A percentile compares a stretch with the other conserved stretches of the same genome.
phyloP scores from a whole-genome alignment of 768 basidiomycete species.

The Boletus speciosus region DNA sequence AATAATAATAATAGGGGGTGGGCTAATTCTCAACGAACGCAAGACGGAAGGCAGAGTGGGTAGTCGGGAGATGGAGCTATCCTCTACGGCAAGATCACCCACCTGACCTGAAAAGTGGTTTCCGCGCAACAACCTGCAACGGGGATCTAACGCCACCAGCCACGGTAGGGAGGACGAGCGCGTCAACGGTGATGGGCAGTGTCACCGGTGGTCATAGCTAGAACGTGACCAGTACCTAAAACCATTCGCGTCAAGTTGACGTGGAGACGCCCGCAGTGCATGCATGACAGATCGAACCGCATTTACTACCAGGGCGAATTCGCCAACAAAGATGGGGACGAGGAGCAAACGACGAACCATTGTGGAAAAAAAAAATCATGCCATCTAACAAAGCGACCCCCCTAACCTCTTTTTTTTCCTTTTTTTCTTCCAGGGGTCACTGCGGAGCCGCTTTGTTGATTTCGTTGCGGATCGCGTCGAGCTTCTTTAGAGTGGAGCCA shows the following conservation, averaged over 20 bases:
- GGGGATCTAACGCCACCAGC: too few species aligned
- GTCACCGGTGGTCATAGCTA: not conserved
- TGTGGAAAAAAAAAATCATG: too few species aligned
- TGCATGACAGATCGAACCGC: not conserved
- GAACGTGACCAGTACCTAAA: not conserved
- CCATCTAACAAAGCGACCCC: not conserved
- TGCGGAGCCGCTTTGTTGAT: not conserved
- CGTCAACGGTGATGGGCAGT: too few species aligned
- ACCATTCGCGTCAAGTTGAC: not conserved
- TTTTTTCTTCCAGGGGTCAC: not conserved
- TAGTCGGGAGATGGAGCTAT: not conserved
- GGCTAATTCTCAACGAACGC: not conserved
- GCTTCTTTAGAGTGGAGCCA: not conserved
- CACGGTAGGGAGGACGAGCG: not conserved
- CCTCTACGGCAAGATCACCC: not conserved
- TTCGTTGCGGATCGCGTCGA: not conserved
- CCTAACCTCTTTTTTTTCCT: not conserved
- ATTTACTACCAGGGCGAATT: not conserved
- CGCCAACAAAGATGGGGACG: not conserved
- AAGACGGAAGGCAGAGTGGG: not conserved
- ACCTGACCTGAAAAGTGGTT: not conserved
- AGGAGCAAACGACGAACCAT: conserved; percentile 1
- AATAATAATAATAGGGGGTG: not conserved
- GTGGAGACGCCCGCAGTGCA: not conserved
- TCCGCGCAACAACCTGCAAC: not conserved